Conservation (phyloP, 306 rosid genomes). For the Fragaria nilgerrensis region DNA sequence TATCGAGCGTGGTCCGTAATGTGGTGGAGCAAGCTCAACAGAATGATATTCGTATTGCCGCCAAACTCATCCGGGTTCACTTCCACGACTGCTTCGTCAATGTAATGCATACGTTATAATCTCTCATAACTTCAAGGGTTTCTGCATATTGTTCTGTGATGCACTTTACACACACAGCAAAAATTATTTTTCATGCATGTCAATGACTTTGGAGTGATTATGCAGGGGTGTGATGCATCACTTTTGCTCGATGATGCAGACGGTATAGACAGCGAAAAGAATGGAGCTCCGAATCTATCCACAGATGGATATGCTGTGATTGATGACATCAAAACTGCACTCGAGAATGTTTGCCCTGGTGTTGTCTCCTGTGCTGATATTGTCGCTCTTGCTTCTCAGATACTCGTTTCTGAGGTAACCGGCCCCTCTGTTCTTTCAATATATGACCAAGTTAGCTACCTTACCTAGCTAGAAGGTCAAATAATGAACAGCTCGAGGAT, state of each 20-base stretch:
- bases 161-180: background rate
- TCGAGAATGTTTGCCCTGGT: slow-evolving; percentile 47
- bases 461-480: background rate
- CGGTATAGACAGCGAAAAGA: slow-evolving; percentile 31
- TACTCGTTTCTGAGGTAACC: slow-evolving; percentile 31
- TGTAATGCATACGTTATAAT: slow-evolving; percentile 4
- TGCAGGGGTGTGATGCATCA: slow-evolving; percentile 53
- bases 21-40: slow-evolving; percentile 28
- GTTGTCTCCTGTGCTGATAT: slow-evolving; percentile 54
- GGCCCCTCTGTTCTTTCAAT: background rate
- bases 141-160: background rate
- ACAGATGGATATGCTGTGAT: slow-evolving; percentile 35
- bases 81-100: slow-evolving; percentile 40
- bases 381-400: slow-evolving; percentile 36
- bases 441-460: background rate
- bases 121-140: background rate
- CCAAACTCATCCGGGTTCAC: slow-evolving; percentile 38
- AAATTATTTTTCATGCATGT: too few species aligned
- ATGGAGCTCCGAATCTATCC: slow-evolving; percentile 1
- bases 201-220: background rate
- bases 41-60: slow-evolving; percentile 24
- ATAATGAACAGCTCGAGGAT: background rate
- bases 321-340: slow-evolving; percentile 41
- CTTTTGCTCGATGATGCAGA: slow-evolving; percentile 33
- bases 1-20: slow-evolving; percentile 22